phyloP scores from a whole-genome alignment of 2,329 filamentous ascomycete genomes.

The Alternaria brassicae region DNA sequence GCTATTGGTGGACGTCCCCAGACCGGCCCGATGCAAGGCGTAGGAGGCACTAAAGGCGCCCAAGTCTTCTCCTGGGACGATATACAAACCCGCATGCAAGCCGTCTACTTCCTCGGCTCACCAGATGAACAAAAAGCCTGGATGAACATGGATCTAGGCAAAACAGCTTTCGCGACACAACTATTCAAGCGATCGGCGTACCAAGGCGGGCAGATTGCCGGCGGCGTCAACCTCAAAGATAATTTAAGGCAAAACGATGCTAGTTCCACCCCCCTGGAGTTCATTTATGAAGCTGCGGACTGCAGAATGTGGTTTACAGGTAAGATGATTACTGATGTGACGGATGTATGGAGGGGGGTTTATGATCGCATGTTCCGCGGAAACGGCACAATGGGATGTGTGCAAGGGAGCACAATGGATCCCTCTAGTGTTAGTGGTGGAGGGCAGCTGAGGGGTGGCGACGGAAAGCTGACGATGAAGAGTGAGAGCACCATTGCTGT shows the following conservation, averaged over 20 bases:
- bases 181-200: conserved; percentile 43
- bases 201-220: conserved; percentile 29
- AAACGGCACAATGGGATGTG: conserved; percentile 32
- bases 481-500: conserved; percentile 9
- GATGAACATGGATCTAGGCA: conserved; percentile 39
- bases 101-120: conserved; percentile 40
- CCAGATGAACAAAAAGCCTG: conserved; percentile 40
- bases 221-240: conserved; percentile 48
- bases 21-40: conserved; percentile 53
- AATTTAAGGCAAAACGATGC: conserved; percentile 49
- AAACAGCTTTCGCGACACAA: conserved; percentile 44
- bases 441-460: conserved; percentile 40
- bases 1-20: conserved; percentile 54
- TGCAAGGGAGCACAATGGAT: conserved; percentile 41
- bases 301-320: conserved; percentile 52
- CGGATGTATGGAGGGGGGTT: conserved; percentile 49
- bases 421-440: conserved; percentile 40
- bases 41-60: conserved; percentile 56
- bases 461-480: conserved; percentile 20
- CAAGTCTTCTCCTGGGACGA: conserved; percentile 48
- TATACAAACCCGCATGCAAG: conserved; percentile 41
- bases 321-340: conserved; percentile 46
- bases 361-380: conserved; percentile 47
- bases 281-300: conserved; percentile 53
- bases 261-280: conserved; percentile 50